phyloP scores from a whole-genome alignment of 176 grass and related monocot species.

The Zizania latifolia region DNA sequence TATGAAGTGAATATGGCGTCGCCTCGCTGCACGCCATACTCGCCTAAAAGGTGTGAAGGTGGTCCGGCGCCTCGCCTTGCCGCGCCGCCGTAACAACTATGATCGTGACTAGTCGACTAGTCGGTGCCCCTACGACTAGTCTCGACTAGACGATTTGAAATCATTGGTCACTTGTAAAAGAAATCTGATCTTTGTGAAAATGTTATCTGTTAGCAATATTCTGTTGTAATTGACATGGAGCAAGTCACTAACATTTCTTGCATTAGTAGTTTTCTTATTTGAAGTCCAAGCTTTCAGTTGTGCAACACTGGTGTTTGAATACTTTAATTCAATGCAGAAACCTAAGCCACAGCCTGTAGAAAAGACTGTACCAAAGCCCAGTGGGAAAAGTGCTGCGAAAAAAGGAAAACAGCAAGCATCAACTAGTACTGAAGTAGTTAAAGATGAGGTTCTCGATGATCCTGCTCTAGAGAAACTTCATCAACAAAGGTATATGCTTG shows the following conservation, averaged over 20 bases:
- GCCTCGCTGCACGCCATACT: too few species aligned
- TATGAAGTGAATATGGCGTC: too few species aligned
- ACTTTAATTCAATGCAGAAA: conserved; percentile 41
- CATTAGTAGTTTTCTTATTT: neutral
- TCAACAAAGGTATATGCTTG: conserved; percentile 61
- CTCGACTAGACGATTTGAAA: too few species aligned
- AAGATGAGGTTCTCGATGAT: conserved; percentile 50
- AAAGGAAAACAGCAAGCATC: conserved; percentile 67
- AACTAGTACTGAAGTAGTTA: conserved; percentile 39
- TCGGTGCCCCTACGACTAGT: too few species aligned
- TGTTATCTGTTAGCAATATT: neutral
- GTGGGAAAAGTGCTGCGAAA: conserved; percentile 50
- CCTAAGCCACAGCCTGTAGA: conserved; percentile 47
- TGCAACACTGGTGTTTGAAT: neutral
- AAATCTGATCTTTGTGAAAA: neutral
- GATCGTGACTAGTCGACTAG: too few species aligned
- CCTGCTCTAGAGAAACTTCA: conserved; percentile 77
- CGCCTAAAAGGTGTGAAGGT: too few species aligned
- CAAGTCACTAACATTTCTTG: neutral
- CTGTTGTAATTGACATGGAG: neutral
- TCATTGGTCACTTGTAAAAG: neutral
- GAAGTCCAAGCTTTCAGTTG: neutral
- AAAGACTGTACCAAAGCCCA: conserved; percentile 39
- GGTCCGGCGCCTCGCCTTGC: too few species aligned
- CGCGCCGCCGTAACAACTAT: too few species aligned